Evolutionary conservation across 2,329 filamentous ascomycete genomes (phyloP), one percentile per base, ranked within the genome.

Genomic region (Metarhizium humberi): DNA sequence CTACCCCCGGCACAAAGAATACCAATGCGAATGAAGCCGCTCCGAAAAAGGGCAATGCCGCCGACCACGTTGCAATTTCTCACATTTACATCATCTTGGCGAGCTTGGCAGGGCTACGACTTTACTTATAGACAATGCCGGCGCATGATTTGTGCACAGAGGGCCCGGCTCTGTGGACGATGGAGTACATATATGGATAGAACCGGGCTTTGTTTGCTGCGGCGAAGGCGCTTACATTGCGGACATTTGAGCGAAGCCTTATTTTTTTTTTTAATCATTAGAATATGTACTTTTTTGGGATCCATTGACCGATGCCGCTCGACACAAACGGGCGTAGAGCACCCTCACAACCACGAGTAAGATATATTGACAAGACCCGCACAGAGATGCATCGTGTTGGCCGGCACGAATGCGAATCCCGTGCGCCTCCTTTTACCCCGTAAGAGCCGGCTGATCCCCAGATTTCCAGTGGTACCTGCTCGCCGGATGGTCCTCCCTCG

Each of bases 381-480:
- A 18, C 3, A 42, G 40, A 16, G 13, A 42, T 25, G 25, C 16
- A 42, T 6, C 40, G 7, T 16, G 1, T 18, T 42, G 40, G 8
- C 40, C 40, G 1, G 40, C 14, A 13, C 10, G 11, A 42, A 7
- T 8, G 32, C 32, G 3, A 34, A 34, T 11, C 7, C 10, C 32
- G n/a, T n/a, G n/a, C n/a, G 10, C 10, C 32, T 34, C 10, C 4
- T 34, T 42, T 13, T 42, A 0, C 14, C 6, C 10, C 14, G 40
- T n/a, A 25, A 54, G 52, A 6, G n/a, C 10, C 7, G 52, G 52
- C 13, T 67, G 74, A 57, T 63, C 36, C 8, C 52, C 52, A 7
- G 49, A 72, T 57, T 58, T 68, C 72, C 73, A 74, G 30, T 73
- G 71, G 51, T 70, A 73, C 32, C 62, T 63, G 0, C 71, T 65